Evolutionary conservation across 345 rosid genomes (phyloP).

Genomic region (Populus euphratica): DNA sequence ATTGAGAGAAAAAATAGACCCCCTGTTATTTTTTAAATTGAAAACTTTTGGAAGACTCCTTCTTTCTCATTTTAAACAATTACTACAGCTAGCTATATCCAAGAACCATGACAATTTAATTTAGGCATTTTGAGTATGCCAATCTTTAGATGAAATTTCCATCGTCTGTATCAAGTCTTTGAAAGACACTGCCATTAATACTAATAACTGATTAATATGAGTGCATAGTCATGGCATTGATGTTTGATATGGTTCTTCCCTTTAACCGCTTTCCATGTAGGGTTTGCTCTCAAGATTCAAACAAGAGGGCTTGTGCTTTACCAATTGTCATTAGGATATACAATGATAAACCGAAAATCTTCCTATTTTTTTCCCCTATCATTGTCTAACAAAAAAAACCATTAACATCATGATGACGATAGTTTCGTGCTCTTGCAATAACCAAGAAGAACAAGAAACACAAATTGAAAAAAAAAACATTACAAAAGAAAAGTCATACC

Average conservation of each 20-base stretch:
- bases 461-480: background rate
- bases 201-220: background rate
- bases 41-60: background rate
- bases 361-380: background rate
- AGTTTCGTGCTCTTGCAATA: background rate
- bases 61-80: background rate
- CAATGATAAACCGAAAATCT: background rate
- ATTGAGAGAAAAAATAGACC: background rate
- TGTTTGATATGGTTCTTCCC: background rate
- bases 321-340: background rate
- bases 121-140: background rate
- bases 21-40: background rate
- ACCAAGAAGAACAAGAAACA: background rate
- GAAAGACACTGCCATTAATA: background rate
- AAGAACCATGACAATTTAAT: background rate
- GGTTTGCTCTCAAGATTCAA: background rate
- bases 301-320: background rate
- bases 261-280: background rate
- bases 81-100: background rate
- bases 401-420: too few species aligned
- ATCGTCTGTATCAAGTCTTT: background rate
- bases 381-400: background rate
- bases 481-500: background rate
- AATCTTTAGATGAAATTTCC: background rate
- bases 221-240: background rate